phyloP scores from a whole-genome alignment of 1,284 basidiomycete species.

The Athelia sp. region DNA sequence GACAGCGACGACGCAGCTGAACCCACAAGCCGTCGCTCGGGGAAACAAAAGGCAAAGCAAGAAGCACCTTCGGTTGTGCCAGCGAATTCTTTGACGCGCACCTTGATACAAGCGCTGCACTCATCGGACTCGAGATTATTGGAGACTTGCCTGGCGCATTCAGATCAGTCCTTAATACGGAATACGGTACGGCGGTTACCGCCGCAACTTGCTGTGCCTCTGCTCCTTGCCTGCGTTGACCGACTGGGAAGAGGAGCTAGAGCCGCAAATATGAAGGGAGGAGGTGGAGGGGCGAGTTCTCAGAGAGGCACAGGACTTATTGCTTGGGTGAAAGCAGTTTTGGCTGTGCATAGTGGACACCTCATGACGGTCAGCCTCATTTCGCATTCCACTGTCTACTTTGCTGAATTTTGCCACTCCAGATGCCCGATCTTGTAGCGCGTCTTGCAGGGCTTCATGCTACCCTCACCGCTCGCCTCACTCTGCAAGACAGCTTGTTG shows the following conservation, averaged over 20 bases:
- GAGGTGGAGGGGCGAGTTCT: slow-evolving; percentile 79
- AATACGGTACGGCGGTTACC: slow-evolving; percentile 89
- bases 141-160: slow-evolving; percentile 86
- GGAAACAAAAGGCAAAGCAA: slow-evolving; percentile 28
- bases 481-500: slow-evolving; percentile 81
- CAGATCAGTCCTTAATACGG: slow-evolving; percentile 76
- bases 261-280: slow-evolving; percentile 70
- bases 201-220: slow-evolving; percentile 83
- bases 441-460: slow-evolving; percentile 83
- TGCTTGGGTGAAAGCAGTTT: slow-evolving; percentile 85
- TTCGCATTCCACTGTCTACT: slow-evolving; percentile 1
- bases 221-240: slow-evolving; percentile 88
- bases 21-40: slow-evolving; percentile 16
- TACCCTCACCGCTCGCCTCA: slow-evolving; percentile 75
- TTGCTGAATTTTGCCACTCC: slow-evolving; percentile 12
- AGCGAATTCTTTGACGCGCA: slow-evolving; percentile 87
- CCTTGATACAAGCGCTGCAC: slow-evolving; percentile 94
- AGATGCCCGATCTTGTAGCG: slow-evolving; percentile 84
- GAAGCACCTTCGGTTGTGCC: slow-evolving; percentile 52
- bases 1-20: slow-evolving; percentile 43
- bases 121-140: slow-evolving; percentile 88
- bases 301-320: slow-evolving; percentile 83
- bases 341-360: slow-evolving; percentile 87
- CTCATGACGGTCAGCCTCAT: slow-evolving; percentile 82
- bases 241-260: slow-evolving; percentile 78